Conservation (phyloP, 306 rosid genomes). For the Trifolium subterraneum region DNA sequence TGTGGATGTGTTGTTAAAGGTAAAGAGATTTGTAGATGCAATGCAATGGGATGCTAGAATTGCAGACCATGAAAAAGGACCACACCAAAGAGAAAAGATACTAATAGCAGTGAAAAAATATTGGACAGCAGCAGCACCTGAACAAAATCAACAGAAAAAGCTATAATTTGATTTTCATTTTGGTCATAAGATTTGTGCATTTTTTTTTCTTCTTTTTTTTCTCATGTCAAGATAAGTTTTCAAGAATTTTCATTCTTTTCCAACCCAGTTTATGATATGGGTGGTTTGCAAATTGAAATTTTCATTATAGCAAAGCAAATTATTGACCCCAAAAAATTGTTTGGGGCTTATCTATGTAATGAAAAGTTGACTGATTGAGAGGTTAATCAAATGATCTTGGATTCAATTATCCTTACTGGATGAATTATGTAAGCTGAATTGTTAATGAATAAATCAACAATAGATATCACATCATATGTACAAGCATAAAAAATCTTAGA, state of each 20-base stretch:
- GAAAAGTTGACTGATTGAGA: not conserved
- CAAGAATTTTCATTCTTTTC: constrained; percentile 45
- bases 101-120: constrained; percentile 75
- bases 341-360: constrained; percentile 6
- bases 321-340: constrained; percentile 3
- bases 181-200: constrained; percentile 29
- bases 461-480: too few relatives aligned
- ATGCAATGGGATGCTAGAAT: constrained; percentile 80
- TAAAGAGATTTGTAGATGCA: constrained; percentile 55
- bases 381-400: not conserved
- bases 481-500: too few relatives aligned
- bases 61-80: constrained; percentile 81
- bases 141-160: constrained; percentile 31
- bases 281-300: constrained; percentile 39
- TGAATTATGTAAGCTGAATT: too few relatives aligned
- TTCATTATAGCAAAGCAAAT: constrained; percentile 39
- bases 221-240: not conserved
- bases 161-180: constrained; percentile 39
- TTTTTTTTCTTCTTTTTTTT: constrained; percentile 16
- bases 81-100: constrained; percentile 71
- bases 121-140: constrained; percentile 71
- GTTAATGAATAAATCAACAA: too few relatives aligned
- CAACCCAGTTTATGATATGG: constrained; percentile 40
- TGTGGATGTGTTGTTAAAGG: constrained; percentile 67
- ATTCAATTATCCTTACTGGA: not conserved